Evolutionary conservation across 176 grass and related monocot genomes (phyloP), one percentile per base, ranked within the genome.

Genomic region (Raddia distichophylla): DNA sequence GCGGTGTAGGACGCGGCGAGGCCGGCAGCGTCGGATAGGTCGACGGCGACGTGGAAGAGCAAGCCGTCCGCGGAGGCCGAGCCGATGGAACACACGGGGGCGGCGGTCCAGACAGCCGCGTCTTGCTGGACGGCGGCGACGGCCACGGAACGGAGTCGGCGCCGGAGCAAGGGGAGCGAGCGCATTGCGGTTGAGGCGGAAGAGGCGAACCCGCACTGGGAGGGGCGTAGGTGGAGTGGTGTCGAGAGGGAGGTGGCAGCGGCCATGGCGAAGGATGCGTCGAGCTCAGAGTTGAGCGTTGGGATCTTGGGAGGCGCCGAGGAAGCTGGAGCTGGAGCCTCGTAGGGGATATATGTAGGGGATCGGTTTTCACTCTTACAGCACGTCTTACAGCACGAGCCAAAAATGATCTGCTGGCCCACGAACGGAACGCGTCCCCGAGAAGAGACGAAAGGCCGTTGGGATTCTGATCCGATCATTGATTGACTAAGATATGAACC

Each of bases 1-100:
- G 35, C 51, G 1, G 85, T 83, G 90, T 78, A 84, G 43, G 77
- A 73, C 17, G 54, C 59, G 16, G 86, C 64, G 58, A 94, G 60
- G 69, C 72, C 89, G 10, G 77, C 51, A 19, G 91, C 71, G 69
- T 92, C 91, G 45, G 94, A 87, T 61, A 97, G 88, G 70, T 93
- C 86, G n/a, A 94, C 76, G 43, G 80, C 20, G 4, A 94, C 43
- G 83, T 90, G 90, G 87, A 90, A 92, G 48, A 92, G 70, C 16
- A 77, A 83, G 48, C 83, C 85, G 70, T 97, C 91, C 42, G 85
- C 68, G 27, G 87, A 87, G 85, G 94, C 89, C 11, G 83, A 67
- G 19, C 85, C 62, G 49, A 88, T 34, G 18, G 82, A 80, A 54
- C 87, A 67, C 7, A 94, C 81, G 10, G 89, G 87, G 1, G 91